Evolutionary conservation across 2,329 filamentous ascomycete species (phyloP), one percentile per base, ranked within the genome.

Genomic region (Cladosporium sp.): DNA sequence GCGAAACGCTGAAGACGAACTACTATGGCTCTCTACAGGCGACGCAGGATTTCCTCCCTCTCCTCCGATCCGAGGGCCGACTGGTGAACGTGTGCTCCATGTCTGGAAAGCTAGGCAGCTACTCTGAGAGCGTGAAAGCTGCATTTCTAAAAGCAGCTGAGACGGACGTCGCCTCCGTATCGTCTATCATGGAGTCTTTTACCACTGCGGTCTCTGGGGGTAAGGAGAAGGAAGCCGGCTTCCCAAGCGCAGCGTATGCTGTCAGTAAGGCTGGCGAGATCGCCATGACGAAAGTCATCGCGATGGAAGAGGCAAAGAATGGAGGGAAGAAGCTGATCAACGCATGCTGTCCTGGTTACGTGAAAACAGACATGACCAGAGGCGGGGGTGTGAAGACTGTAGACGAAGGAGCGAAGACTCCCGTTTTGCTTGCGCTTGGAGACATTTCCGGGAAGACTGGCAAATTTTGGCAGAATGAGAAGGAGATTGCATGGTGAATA

Each of bases 21-120:
- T 86, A 86, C 75, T 82, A 83, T 73, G 81, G 80, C 71, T 84
- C 83, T 3, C 74, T 86, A 15, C 76, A 80, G 58, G 79, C 79
- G 1, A 81, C 79, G 3, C 78, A 79, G 49, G 68, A 76, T 10
- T 77, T 86, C 66, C 75, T 86, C 28, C 81, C 82, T 5, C 72
- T 83, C 6, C 73, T 86, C 66, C 80, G 79, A 51, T 69, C 77
- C 7, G 73, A 74, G 5, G 83, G 82, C 7, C 80, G 83, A 60
- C 73, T 84, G 24, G 79, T 86, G 32, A 86, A 86, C 68, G 78
- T 86, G 2, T 80, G 80, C 4, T 83, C 80, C 71, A 79, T 76
- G 68, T 65, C 77, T 3, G 83, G 83, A 11, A 74, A 77, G 14
- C 75, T 86, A 11, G 77, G 76, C 68, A 81, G 81, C 64, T 86